These are phyloP conservation scores for Mycena polygramma DNA, from an alignment of 768 basidiomycete genomes.

Conservation along the genomic window DNA sequence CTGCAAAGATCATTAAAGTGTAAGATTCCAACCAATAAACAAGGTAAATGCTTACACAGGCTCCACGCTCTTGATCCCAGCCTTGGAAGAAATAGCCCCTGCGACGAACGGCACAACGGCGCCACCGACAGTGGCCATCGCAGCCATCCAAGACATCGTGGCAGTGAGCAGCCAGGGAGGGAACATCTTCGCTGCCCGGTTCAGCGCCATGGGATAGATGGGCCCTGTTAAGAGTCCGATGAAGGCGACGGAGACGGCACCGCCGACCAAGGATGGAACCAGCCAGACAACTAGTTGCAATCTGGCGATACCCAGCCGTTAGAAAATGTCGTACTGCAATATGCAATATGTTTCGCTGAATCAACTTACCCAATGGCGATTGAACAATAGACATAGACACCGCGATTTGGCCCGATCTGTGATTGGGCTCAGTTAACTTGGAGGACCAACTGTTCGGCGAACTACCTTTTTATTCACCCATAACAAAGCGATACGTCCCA, in stretches of 20 bases:
- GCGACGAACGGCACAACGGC: slow-evolving; percentile 81
- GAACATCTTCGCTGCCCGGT: slow-evolving; percentile 74
- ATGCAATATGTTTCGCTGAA: no score
- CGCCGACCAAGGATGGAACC: slow-evolving; percentile 75
- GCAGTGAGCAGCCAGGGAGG: slow-evolving; percentile 77
- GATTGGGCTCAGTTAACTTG: background rate
- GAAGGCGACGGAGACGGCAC: slow-evolving; percentile 72
- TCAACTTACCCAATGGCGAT: slow-evolving; percentile 62
- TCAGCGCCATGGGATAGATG: slow-evolving; percentile 82
- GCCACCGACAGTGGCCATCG: slow-evolving; percentile 77
- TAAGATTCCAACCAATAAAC: background rate
- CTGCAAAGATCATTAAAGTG: slow-evolving; percentile 7
- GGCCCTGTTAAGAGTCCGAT: slow-evolving; percentile 80
- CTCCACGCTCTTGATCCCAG: slow-evolving; percentile 71
- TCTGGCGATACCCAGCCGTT: slow-evolving; percentile 43
- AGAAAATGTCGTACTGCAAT: background rate
- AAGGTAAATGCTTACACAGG: slow-evolving; percentile 59
- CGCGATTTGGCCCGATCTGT: slow-evolving; percentile 64
- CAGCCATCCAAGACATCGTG: slow-evolving; percentile 76
- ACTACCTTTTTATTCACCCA: slow-evolving; percentile 67
- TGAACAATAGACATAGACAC: slow-evolving; percentile 63
- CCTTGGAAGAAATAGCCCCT: slow-evolving; percentile 74
- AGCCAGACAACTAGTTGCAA: slow-evolving; percentile 81
- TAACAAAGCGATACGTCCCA: slow-evolving; percentile 67
- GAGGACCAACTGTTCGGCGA: background rate